A percentile compares a stretch with the other conserved stretches of the same genome.
Conservation (phyloP, 371 early-diverging fungal species). For the Rozella allomycis region DNA sequence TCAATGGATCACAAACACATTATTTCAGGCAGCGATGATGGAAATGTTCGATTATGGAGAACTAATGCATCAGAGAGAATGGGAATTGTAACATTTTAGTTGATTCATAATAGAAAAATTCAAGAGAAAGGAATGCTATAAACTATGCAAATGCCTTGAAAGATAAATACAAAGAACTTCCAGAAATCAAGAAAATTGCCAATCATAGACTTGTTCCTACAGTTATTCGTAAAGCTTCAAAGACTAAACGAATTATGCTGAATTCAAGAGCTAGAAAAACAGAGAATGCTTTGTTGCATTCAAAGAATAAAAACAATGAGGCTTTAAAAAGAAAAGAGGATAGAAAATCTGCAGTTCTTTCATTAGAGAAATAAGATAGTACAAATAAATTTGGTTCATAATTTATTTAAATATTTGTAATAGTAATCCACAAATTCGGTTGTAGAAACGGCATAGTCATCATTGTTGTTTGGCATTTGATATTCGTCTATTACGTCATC, state of each 20-base stretch:
- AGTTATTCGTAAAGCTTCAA: constrained; percentile 48
- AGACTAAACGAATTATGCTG: constrained; percentile 53
- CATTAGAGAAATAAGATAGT: no score
- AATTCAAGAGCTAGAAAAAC: constrained; percentile 59
- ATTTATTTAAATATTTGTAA: no score
- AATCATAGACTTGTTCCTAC: constrained; percentile 66
- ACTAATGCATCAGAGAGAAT: constrained; percentile 70
- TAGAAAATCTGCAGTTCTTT: no score
- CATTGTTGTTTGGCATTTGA: no score
- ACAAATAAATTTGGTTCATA: no score
- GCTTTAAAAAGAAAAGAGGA: no score
- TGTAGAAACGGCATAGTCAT: no score
- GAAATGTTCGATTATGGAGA: constrained; percentile 95
- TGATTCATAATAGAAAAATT: constrained; percentile 12
- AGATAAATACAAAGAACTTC: constrained; percentile 78
- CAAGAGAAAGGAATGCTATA: constrained; percentile 56
- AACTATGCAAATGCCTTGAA: constrained; percentile 71
- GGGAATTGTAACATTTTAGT: constrained; percentile 27
- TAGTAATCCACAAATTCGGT: no score
- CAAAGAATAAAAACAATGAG: no score
- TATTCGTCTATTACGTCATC: no score
- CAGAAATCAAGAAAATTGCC: constrained; percentile 70
- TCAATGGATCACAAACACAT: constrained; percentile 88
- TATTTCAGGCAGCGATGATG: constrained; percentile 94
- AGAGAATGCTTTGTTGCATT: constrained; percentile 48